Evolutionary conservation across 192 early-diverging fungal genomes (phyloP), one percentile per base, ranked within the genome.

Genomic region (Dimargaris xerosporica): DNA sequence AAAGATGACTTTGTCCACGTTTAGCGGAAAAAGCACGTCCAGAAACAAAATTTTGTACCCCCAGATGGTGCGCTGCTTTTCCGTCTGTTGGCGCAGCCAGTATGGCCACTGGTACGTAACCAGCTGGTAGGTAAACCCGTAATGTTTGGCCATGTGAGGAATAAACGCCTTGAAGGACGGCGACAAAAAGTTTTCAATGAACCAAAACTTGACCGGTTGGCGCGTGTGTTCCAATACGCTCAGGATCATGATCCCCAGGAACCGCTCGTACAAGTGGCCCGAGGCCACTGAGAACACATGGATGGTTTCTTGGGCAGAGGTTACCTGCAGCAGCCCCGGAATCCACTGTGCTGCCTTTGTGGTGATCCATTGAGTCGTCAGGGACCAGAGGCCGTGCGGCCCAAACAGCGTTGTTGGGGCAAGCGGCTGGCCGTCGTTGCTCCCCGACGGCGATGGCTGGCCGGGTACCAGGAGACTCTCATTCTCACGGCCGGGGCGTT

Each of bases 71-170:
- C 96, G 73, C 74, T 99, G 94, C 68, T 96, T 96, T 67, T 95
- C 94, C 0, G 82, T 89, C 71, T 96, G 91, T 26, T 79, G 70
- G 48, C 89, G 80, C 28, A 99, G 78, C 94, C 94, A 99, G 45
- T 91, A 86, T 19, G 96, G 96, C 96, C 96, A 99, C 65, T 94
- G 96, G 75, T 96, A 98, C 2, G 94, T 96, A 26, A 99, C 91
- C 47, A 96, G 81, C 76, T 96, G 91, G 66, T 91, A 96, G 45
- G 91, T 85, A 70, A 99, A 96, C 16, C 79, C 81, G 68, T 89
- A 91, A 64, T 82, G 81, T 55, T 85, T 70, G 2, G 94, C 88
- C 77, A 99, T 81, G 53, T 86, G 75, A 17, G 94, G 94, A 6
- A 99, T 76, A 69, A 95, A 95, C 30, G 86, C 79, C 80, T 90